Conservation (phyloP, 768 basidiomycete genomes). For the Macrolepiota dolichaula region DNA sequence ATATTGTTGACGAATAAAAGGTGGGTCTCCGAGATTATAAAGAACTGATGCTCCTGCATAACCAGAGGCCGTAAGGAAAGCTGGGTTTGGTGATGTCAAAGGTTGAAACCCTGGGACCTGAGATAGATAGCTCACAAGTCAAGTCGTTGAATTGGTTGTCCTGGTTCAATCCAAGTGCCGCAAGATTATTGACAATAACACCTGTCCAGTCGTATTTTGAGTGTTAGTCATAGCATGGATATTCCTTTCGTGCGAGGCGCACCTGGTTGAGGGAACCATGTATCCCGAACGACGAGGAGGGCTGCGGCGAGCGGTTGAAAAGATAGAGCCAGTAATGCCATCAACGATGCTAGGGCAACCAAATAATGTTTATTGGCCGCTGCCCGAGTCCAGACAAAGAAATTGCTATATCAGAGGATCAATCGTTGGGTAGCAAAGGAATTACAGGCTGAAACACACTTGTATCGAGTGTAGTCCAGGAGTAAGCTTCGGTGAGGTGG, state of each 20-base stretch:
- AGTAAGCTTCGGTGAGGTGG: slow-evolving; percentile 49
- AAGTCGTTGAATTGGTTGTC: slow-evolving; percentile 42
- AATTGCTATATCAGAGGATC: slow-evolving; percentile 30
- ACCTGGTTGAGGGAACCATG: slow-evolving; percentile 42
- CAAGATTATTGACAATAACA: slow-evolving; percentile 32
- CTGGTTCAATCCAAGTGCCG: slow-evolving; percentile 42
- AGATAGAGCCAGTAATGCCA: slow-evolving; percentile 42
- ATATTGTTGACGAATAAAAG: slow-evolving; percentile 43
- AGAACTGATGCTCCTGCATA: slow-evolving; percentile 48
- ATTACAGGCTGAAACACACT: slow-evolving; percentile 25
- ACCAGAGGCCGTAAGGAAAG: slow-evolving; percentile 52
- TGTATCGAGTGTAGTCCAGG: slow-evolving; percentile 53
- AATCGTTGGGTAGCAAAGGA: slow-evolving; percentile 31
- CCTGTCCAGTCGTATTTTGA: slow-evolving; percentile 21
- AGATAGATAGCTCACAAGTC: slow-evolving; percentile 34
- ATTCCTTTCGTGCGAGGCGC: slow-evolving; percentile 4
- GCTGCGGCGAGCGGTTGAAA: slow-evolving; percentile 55
- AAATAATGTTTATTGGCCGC: slow-evolving; percentile 46
- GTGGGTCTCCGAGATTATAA: slow-evolving; percentile 41
- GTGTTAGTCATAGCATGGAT: not conserved
- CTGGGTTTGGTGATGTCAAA: slow-evolving; percentile 21
- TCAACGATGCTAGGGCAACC: slow-evolving; percentile 44
- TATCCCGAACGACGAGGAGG: slow-evolving; percentile 43
- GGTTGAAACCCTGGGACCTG: not conserved
- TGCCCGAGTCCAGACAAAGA: slow-evolving; percentile 44